phyloP scores from a whole-genome alignment of 129 eudicot genomes.

The Chrysanthemum makinoi region DNA sequence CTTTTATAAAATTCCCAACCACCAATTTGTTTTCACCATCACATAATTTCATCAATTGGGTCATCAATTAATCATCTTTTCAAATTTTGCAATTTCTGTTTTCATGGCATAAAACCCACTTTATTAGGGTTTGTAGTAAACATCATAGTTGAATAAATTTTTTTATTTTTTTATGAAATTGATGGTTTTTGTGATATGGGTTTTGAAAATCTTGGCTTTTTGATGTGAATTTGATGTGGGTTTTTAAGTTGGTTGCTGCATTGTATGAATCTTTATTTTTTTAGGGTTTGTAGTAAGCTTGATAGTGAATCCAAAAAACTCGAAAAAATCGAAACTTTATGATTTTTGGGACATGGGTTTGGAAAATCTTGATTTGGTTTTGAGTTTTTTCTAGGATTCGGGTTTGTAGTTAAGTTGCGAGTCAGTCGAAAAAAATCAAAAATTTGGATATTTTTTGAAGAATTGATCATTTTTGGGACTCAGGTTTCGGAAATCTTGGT shows the following conservation, averaged over 20 bases:
- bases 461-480: too few relatives aligned
- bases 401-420: too few relatives aligned
- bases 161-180: slow-evolving; percentile 10
- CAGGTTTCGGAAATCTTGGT: not conserved
- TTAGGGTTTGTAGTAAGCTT: not conserved
- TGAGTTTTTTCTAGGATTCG: too few relatives aligned
- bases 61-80: slow-evolving; percentile 14
- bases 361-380: too few relatives aligned
- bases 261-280: slow-evolving; percentile 32
- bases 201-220: not conserved
- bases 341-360: too few relatives aligned
- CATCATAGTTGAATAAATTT: not conserved
- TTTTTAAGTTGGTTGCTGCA: slow-evolving; percentile 38
- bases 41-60: slow-evolving; percentile 20
- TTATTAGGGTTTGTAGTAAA: slow-evolving; percentile 3
- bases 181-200: not conserved
- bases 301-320: too few relatives aligned
- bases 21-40: slow-evolving; percentile 9
- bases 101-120: not conserved
- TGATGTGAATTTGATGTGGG: slow-evolving; percentile 44
- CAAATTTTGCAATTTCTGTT: slow-evolving; percentile 21
- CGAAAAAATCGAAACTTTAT: too few relatives aligned
- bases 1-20: not conserved
- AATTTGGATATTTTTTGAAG: too few relatives aligned
- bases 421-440: too few relatives aligned